A percentile compares a stretch with the other conserved stretches of the same genome.
Evolutionary conservation across 345 rosid genomes (phyloP).

Genomic region (Anacardium occidentale): DNA sequence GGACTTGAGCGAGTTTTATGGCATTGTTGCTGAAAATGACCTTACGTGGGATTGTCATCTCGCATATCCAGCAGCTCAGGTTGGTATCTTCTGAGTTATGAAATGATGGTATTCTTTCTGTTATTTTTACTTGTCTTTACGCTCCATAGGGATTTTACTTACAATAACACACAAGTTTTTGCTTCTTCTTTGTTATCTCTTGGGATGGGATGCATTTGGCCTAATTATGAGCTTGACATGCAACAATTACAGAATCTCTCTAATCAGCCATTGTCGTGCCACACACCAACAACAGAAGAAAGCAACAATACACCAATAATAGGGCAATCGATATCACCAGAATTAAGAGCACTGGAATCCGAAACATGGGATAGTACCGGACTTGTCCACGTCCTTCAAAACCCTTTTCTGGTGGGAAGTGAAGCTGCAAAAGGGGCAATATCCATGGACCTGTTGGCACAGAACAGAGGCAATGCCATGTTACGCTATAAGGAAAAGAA

Average conservation of each 20-base stretch:
- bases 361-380: slow-evolving; percentile 5
- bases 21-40: slow-evolving; percentile 14
- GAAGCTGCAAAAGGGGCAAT: background rate
- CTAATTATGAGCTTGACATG: background rate
- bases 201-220: background rate
- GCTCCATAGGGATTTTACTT: background rate
- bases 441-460: slow-evolving; percentile 19
- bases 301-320: background rate
- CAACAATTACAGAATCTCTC: slow-evolving; percentile 17
- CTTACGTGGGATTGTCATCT: slow-evolving; percentile 22
- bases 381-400: background rate
- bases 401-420: background rate
- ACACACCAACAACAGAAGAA: background rate
- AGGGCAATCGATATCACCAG: background rate
- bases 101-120: background rate
- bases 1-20: background rate
- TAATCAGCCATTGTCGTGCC: slow-evolving; percentile 14
- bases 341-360: background rate
- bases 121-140: background rate
- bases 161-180: no score
- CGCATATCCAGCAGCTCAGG: slow-evolving; percentile 22
- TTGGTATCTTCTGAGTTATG: background rate
- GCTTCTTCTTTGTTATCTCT: no score
- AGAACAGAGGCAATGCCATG: slow-evolving; percentile 37
- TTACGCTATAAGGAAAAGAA: slow-evolving; percentile 42